These are phyloP conservation scores for Salix brachista DNA, from an alignment of 345 rosid species.

Conservation along the genomic window DNA sequence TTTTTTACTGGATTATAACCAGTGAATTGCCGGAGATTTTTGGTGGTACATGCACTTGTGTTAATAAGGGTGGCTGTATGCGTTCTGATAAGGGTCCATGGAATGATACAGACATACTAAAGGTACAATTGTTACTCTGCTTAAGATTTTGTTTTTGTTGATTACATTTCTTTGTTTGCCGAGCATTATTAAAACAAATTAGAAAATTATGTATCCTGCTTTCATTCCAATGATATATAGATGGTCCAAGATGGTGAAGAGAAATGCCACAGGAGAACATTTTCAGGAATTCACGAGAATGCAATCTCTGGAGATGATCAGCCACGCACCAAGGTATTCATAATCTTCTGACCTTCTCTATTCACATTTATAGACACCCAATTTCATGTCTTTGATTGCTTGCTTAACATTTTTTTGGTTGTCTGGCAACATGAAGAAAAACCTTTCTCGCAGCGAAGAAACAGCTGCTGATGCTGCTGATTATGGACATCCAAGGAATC, in stretches of 20 bases:
- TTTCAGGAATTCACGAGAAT: slow-evolving; percentile 55
- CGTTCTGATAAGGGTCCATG: slow-evolving; percentile 96
- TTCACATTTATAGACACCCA: background rate
- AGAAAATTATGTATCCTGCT: background rate
- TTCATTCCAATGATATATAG: slow-evolving; percentile 25
- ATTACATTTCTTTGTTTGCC: background rate
- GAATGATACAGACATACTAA: slow-evolving; percentile 69
- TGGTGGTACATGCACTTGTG: slow-evolving; percentile 86
- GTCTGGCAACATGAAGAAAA: slow-evolving; percentile 17
- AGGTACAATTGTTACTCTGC: slow-evolving; percentile 29
- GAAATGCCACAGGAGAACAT: slow-evolving; percentile 40
- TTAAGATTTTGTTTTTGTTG: background rate
- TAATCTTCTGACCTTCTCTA: background rate
- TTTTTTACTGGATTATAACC: slow-evolving; percentile 12
- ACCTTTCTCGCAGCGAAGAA: slow-evolving; percentile 13
- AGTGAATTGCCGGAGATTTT: slow-evolving; percentile 89
- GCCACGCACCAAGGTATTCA: slow-evolving; percentile 26
- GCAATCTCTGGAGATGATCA: slow-evolving; percentile 37
- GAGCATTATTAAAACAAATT: background rate
- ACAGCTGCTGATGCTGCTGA: background rate
- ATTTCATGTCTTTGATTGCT: background rate
- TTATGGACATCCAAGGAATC: background rate
- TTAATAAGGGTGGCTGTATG: slow-evolving; percentile 87
- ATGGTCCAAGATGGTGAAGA: slow-evolving; percentile 69
- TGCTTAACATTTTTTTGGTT: background rate